Evolutionary conservation across 202 grass and related monocot genomes (phyloP), one percentile per base, ranked within the genome.

Genomic region (Cymbopogon flexuosus): DNA sequence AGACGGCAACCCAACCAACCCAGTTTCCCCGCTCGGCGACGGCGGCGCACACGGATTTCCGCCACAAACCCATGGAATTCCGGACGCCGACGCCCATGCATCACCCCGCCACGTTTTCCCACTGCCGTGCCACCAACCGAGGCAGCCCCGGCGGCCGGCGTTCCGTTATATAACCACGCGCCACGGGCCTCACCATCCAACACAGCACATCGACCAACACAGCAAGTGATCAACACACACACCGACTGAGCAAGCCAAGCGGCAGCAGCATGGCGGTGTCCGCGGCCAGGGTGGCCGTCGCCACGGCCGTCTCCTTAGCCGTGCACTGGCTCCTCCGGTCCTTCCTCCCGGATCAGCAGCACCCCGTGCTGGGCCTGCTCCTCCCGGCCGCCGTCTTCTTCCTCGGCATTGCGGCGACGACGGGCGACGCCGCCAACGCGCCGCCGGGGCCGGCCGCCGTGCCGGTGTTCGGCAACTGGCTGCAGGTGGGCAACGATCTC

Each of bases 381-480:
- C 64, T 82, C 8, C 54, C 78, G 33, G 77, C 27, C 8, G 63
- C 31, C 3, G 22, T 66, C 10, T 19, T 66, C 10, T 19, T 86
- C n/a, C 14, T 16, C 36, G n/a, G 8, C 76, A 0, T 85, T 29
- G 46, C 37, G 9, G 13, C 54, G 5, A 5, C 2, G 6, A 5
- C 2, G 6, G 23, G 22, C 40, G 1, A 31, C 13, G 34, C 13
- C 31, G 10, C 2, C 35, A 27, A 54, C 5, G 24, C 23, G 10
- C 90, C 84, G 13, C 90, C 88, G 0, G 93, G 93, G 3, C 93
- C 90, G 13, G 3, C 79, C 10, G 75, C 87, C 35, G 79, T 97
- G 46, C 93, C 93, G 10, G 72, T 97, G 58, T 93, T 97, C 60
- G 90, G 90, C 39, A 97, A 97, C 66, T 97, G 93, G 93, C 90